These are phyloP conservation scores for Bruguiera sexangula DNA, from an alignment of 345 rosid genomes.

Conservation along the genomic window DNA sequence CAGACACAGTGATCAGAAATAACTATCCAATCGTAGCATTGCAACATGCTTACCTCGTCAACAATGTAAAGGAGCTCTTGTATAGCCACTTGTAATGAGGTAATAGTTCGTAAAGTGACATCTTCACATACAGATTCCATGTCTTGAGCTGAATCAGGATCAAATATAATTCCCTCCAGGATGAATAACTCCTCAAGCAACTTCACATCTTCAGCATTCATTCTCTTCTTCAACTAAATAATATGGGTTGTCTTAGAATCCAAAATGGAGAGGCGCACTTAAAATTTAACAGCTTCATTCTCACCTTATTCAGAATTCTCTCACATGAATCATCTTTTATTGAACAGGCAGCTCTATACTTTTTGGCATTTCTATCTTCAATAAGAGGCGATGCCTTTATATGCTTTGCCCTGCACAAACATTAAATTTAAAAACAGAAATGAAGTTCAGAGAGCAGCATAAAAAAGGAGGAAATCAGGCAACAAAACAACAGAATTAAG, in stretches of 20 bases:
- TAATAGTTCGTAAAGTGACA: constrained; percentile 37
- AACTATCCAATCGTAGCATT: background rate
- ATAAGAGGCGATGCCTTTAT: constrained; percentile 56
- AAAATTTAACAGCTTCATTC: constrained; percentile 7
- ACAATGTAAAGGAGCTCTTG: constrained; percentile 44
- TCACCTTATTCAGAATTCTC: constrained; percentile 52
- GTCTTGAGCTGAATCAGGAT: constrained; percentile 43
- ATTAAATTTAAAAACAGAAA: constrained; percentile 1
- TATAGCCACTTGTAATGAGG: constrained; percentile 44
- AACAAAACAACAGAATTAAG: no score
- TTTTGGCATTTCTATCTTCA: constrained; percentile 43
- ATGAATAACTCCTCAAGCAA: constrained; percentile 64
- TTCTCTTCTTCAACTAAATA: constrained; percentile 57
- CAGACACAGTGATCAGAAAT: no score
- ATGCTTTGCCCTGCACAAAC: constrained; percentile 70
- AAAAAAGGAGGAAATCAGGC: background rate
- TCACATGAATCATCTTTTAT: constrained; percentile 44
- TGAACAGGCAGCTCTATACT: constrained; percentile 26
- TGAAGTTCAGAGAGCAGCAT: background rate
- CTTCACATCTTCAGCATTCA: constrained; percentile 53
- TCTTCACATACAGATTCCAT: constrained; percentile 45
- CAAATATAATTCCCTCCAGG: constrained; percentile 45
- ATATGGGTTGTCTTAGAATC: constrained; percentile 14
- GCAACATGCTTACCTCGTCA: constrained; percentile 43
- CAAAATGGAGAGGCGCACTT: constrained; percentile 1